Conservation (phyloP, 192 early-diverging fungal genomes). For the Coemansia sp. region DNA sequence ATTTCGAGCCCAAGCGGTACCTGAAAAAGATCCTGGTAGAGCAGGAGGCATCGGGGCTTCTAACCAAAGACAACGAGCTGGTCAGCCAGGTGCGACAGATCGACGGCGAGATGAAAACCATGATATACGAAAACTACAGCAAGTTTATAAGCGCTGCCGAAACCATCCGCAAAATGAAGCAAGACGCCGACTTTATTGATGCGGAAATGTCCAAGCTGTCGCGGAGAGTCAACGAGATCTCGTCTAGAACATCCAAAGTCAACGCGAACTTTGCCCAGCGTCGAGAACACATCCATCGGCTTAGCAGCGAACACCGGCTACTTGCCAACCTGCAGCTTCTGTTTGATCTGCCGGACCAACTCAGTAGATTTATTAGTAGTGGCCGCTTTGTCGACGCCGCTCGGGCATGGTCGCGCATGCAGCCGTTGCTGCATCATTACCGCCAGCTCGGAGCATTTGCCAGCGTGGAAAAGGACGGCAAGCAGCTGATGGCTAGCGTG, state of each 20-base stretch:
- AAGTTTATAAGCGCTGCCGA: constrained; percentile 95
- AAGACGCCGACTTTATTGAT: constrained; percentile 84
- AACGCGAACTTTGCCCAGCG: constrained; percentile 62
- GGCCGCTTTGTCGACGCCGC: constrained; percentile 73
- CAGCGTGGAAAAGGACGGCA: constrained; percentile 77
- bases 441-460: constrained; percentile 71
- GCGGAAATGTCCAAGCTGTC: constrained; percentile 74
- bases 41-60: constrained; percentile 63
- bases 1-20: constrained; percentile 77
- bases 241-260: constrained; percentile 51
- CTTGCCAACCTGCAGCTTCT: constrained; percentile 84
- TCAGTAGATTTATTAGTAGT: constrained; percentile 60
- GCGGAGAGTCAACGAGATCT: constrained; percentile 66
- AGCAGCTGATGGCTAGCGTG: constrained; percentile 72
- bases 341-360: constrained; percentile 77
- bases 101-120: constrained; percentile 94
- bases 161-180: constrained; percentile 84
- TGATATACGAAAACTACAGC: constrained; percentile 98
- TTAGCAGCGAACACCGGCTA: constrained; percentile 68
- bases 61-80: constrained; percentile 59
- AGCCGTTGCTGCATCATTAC: constrained; percentile 74
- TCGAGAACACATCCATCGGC: constrained; percentile 70
- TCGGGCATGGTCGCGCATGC: constrained; percentile 67
- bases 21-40: constrained; percentile 73
- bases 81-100: constrained; percentile 74